phyloP scores from a whole-genome alignment of 2,329 filamentous ascomycete species.

The Pseudopyrenochaeta lycopersici region DNA sequence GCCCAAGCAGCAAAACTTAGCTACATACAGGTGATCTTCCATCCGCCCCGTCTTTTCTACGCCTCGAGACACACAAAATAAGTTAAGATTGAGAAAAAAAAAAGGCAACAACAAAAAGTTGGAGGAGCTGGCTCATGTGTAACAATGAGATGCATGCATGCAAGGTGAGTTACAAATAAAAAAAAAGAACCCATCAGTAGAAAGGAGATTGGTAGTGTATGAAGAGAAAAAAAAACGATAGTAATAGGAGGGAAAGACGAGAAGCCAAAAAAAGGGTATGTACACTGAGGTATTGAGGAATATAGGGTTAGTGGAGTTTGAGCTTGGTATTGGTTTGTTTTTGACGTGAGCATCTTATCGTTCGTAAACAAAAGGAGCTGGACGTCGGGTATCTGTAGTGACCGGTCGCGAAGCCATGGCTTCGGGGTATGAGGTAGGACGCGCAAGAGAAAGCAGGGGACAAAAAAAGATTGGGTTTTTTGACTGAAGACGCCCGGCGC shows the following conservation, averaged over 20 bases:
- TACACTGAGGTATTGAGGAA: background rate
- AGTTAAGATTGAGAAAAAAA: background rate
- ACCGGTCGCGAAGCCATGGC: slow-evolving; percentile 39
- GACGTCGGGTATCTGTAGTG: slow-evolving; percentile 50
- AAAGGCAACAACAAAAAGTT: too few species aligned
- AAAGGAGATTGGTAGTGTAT: background rate
- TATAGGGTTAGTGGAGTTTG: background rate
- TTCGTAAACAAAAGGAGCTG: too few species aligned
- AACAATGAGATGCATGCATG: too few species aligned
- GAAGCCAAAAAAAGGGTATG: slow-evolving; percentile 1
- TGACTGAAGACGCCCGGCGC: slow-evolving; percentile 36
- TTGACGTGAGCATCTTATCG: slow-evolving; percentile 10
- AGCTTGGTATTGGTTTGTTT: background rate
- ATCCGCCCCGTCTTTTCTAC: background rate
- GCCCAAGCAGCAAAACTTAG: background rate
- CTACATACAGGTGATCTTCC: background rate
- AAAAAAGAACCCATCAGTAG: too few species aligned
- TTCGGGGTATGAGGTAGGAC: slow-evolving; percentile 17
- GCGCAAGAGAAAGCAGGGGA: slow-evolving; percentile 15
- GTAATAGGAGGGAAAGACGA: background rate
- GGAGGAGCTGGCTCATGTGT: too few species aligned
- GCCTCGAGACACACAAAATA: background rate
- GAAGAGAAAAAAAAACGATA: background rate
- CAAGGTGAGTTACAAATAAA: too few species aligned
- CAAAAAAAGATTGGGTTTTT: slow-evolving; percentile 15